Evolutionary conservation across 1,284 basidiomycete species (phyloP), one percentile per base, ranked within the genome.

Genomic region (Termitomyces sp.): DNA sequence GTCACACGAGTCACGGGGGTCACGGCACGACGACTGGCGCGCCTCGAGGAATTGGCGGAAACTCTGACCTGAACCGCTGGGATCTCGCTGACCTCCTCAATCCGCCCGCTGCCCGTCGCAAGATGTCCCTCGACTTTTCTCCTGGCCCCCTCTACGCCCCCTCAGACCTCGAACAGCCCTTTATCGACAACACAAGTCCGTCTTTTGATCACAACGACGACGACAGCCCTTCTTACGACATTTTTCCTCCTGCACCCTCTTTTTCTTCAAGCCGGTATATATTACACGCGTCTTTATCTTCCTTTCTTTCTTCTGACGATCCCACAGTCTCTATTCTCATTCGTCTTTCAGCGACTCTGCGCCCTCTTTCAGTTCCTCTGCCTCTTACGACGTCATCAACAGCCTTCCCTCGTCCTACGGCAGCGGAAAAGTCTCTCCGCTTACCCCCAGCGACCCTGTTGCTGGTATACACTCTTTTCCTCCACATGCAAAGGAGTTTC

Each of bases 351-450:
- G 70, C 13, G 86, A 87, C 62, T 69, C 49, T 11, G 71, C 83
- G 1, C 73, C 78, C 11, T 70, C 81, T 3, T 87, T 84, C 44
- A 49, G 11, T 66, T 72, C 73, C 30, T 71, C 73, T 44, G 70
- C 74, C 63, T 73, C 80, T 3, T 88, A 85, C 69, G 83, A 84
- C 66, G 77, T 85, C 60, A 81, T 86, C 62, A 72, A 69, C 65
- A 76, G 76, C 57, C 68, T 85, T n/a, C 72, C 79, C 24, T 83
- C 83, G 1, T 81, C 74, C 45, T 76, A 81, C 62, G 77, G 74
- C 68, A 84, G 81, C 54, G 84, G 84, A 57, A 87, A 87, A 66
- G 81, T 83, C 44, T 88, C 87, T 14, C 86, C 86, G 0, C 73
- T 87, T 43, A 85, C 84, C 5, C 86, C 85, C 37, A 83, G 67